Percentiles rank a stretch among this genome's conserved stretches.
phyloP scores from a whole-genome alignment of 208 protist species.

The Trypanosoma theileri region DNA sequence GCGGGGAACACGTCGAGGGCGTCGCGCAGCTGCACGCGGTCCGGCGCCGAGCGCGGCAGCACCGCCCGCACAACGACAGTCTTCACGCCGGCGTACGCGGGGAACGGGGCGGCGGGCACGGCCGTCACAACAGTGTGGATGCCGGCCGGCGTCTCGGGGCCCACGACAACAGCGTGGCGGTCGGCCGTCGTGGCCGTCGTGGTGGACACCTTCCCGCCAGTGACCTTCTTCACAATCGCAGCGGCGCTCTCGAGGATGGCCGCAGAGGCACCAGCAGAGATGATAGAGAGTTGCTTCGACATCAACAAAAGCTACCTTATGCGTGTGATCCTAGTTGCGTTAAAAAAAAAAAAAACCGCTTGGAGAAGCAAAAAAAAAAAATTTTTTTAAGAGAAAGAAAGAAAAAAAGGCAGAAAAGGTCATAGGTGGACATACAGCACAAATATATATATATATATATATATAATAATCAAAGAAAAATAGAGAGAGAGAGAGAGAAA shows the following conservation, averaged over 20 bases:
- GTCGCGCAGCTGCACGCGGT: slow-evolving; percentile 71
- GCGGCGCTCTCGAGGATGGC: slow-evolving; percentile 64
- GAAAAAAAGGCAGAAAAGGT: too few relatives aligned
- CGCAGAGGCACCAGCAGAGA: slow-evolving; percentile 60
- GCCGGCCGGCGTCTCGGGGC: slow-evolving; percentile 47
- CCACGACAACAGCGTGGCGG: slow-evolving; percentile 61
- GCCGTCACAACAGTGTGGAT: slow-evolving; percentile 64
- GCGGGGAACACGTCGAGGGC: slow-evolving; percentile 68
- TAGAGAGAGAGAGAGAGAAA: slow-evolving; percentile 8
- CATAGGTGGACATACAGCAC: too few relatives aligned
- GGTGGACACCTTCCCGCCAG: slow-evolving; percentile 51
- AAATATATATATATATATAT: too few relatives aligned
- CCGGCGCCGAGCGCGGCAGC: slow-evolving; percentile 49
- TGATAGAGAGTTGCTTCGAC: slow-evolving; percentile 67
- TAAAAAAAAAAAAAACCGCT: background rate
- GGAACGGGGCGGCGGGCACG: slow-evolving; percentile 20
- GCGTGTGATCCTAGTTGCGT: background rate
- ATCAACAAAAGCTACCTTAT: slow-evolving; percentile 20
- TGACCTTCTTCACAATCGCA: slow-evolving; percentile 57
- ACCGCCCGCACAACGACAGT: slow-evolving; percentile 73
- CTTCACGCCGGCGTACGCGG: slow-evolving; percentile 55
- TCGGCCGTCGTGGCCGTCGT: slow-evolving; percentile 43
- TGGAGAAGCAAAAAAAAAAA: background rate
- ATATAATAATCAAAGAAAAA: background rate
- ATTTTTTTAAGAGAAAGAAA: slow-evolving; percentile 11